Percentiles rank a stretch among this genome's conserved stretches.
Evolutionary conservation across 2,329 filamentous ascomycete species (phyloP).

Genomic region (Sclerotiophoma versabilis): DNA sequence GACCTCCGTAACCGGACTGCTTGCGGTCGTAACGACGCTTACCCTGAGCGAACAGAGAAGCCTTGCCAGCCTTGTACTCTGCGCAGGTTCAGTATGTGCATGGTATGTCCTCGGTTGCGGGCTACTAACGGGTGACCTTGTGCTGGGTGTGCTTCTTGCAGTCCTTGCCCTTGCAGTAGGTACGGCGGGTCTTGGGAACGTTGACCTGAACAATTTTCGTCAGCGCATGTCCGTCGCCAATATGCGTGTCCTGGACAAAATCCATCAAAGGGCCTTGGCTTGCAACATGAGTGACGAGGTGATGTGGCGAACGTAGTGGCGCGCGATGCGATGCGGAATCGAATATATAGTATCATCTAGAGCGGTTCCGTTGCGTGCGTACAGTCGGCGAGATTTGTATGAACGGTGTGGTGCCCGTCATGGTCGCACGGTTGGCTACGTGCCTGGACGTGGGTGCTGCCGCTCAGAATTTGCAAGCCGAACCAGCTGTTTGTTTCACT

Average conservation of each 20-base stretch:
- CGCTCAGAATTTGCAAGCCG: not conserved
- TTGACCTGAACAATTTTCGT: conserved; percentile 72
- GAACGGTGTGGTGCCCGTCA: not conserved
- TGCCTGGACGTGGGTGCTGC: not conserved
- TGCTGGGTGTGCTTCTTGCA: conserved; percentile 67
- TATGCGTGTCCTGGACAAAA: conserved; percentile 11
- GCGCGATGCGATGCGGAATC: not conserved
- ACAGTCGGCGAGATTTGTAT: no score
- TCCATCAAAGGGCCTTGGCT: conserved; percentile 9
- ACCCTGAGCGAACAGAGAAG: conserved; percentile 95
- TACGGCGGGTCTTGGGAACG: conserved; percentile 97
- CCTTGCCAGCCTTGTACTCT: conserved; percentile 96
- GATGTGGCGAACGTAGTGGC: conserved; percentile 2
- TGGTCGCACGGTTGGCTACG: not conserved
- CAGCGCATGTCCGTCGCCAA: conserved; percentile 22
- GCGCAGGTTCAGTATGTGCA: conserved; percentile 36
- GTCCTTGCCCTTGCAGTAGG: conserved; percentile 96
- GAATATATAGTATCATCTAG: not conserved
- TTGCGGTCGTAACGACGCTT: conserved; percentile 94
- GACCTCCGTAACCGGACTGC: conserved; percentile 99
- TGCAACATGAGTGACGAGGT: conserved; percentile 24
- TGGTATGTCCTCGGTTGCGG: conserved; percentile 2
- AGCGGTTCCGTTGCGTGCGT: not conserved
- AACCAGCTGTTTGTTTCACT: not conserved
- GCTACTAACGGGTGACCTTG: conserved; percentile 47